phyloP scores from a whole-genome alignment of 495 filamentous ascomycete genomes.

The Lichina pygmaea region DNA sequence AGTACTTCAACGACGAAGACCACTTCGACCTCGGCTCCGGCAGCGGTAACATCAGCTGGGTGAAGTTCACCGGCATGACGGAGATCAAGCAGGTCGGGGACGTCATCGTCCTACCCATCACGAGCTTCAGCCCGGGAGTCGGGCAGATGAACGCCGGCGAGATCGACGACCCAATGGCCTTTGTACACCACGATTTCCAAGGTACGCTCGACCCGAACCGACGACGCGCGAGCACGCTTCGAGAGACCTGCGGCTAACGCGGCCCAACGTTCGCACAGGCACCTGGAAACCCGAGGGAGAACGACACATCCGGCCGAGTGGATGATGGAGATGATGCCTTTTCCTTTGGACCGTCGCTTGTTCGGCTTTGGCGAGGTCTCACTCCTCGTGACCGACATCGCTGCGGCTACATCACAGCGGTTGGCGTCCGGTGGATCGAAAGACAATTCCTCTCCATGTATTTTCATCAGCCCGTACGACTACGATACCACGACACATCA shows the following conservation, averaged over 20 bases:
- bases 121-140: conserved; percentile 88
- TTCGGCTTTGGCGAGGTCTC: too few relatives aligned
- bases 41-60: conserved; percentile 50
- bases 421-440: too few relatives aligned
- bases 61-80: conserved; percentile 73
- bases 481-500: too few relatives aligned
- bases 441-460: too few relatives aligned
- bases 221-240: not conserved
- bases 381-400: too few relatives aligned
- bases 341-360: too few relatives aligned
- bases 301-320: not conserved
- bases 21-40: conserved; percentile 63
- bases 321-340: too few relatives aligned
- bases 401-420: too few relatives aligned
- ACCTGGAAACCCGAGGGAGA: conserved; percentile 1
- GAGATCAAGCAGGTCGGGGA: conserved; percentile 50
- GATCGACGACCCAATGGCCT: conserved; percentile 82
- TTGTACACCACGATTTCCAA: conserved; percentile 92
- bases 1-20: conserved; percentile 73
- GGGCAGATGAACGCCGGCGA: conserved; percentile 83
- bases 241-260: not conserved
- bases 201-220: conserved; percentile 20
- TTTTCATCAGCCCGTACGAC: too few relatives aligned
- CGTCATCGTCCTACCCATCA: conserved; percentile 27
- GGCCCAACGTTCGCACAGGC: not conserved